A percentile compares a stretch with the other conserved stretches of the same genome.
Conservation (phyloP, 1,139 yeast species). For the Candida glucosophila region DNA sequence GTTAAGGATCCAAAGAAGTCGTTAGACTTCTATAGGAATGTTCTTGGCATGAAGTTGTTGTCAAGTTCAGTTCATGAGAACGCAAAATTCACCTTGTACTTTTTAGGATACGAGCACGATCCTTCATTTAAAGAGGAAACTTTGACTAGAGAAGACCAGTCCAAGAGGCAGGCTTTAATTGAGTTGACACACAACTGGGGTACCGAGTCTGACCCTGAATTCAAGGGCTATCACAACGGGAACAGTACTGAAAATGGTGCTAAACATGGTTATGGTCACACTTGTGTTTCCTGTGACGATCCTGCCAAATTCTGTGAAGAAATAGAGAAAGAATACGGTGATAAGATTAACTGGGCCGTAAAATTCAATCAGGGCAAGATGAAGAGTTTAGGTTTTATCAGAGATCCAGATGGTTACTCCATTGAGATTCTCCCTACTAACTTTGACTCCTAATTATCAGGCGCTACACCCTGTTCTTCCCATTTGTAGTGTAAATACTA, state of each 20-base stretch:
- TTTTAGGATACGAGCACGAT: conserved; percentile 60
- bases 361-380: conserved; percentile 55
- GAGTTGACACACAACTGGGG: conserved; percentile 97
- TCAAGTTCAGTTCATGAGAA: conserved; percentile 45
- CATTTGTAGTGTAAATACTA: too few species aligned
- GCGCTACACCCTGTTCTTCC: too few species aligned
- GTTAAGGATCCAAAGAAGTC: conserved; percentile 78
- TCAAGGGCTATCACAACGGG: conserved; percentile 74
- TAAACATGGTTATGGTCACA: conserved; percentile 80
- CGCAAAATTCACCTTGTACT: conserved; percentile 80
- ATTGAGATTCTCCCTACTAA: conserved; percentile 76
- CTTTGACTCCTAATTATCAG: too few species aligned
- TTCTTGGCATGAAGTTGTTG: conserved; percentile 71
- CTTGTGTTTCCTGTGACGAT: conserved; percentile 63
- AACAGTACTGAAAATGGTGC: conserved; percentile 48
- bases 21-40: conserved; percentile 65
- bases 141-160: conserved; percentile 18
- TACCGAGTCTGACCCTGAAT: conserved; percentile 68
- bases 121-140: conserved; percentile 27
- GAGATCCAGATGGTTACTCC: conserved; percentile 88
- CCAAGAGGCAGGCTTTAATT: conserved; percentile 54
- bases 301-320: conserved; percentile 48
- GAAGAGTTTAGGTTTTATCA: conserved; percentile 57
- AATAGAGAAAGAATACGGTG: conserved; percentile 37
- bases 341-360: conserved; percentile 27